Evolutionary conservation across 148 eudicot genomes (phyloP), one percentile per base, ranked within the genome.

Genomic region (Persicaria tinctoria): DNA sequence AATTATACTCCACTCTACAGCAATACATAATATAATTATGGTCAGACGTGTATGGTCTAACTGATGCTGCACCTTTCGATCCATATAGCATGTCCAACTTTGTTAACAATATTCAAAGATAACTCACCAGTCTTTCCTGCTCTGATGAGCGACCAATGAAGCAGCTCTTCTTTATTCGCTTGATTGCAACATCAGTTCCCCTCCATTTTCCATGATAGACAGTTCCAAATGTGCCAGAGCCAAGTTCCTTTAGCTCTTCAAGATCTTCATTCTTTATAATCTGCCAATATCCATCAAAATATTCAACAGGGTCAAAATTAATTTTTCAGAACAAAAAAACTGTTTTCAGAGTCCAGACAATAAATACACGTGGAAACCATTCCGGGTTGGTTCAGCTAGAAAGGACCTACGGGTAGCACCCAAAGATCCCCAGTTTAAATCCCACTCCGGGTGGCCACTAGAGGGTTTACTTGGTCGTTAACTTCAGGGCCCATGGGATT

Each of bases 161-260:
- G 75, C 84, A 87, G 68, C 84, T 81, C 2, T 80, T 78, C 77
- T 86, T 86, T 73, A 87, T 79, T 20, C 79, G 84, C 75, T 87
- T 89, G 56, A 89, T 80, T 45, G 91, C 93, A 68, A 89, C 91
- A 79, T 87, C 91, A 47, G 84, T 77, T 6, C 91, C 91, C 71
- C 81, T 86, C 88, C 89, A 87, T 80, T 84, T 89, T 60, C 91
- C 89, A 69, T 87, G 74, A 81, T 80, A 86, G 46, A 89, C 93
- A 32, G 85, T 83, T 51, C 89, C 89, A 82, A 78, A 86, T 17
- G 87, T 86, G 41, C 93, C 91, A 8, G 86, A 84, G 44, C 91
- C 91, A 46, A 87, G 82, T 73, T 87, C 87, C 78, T 76, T 81
- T 53, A 89, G 41, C 68, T 83, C 84, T 76, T 89, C 93, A 17